Evolutionary conservation across 2,329 filamentous ascomycete species (phyloP), one percentile per base, ranked within the genome.

Genomic region (Alternaria incomplexa): DNA sequence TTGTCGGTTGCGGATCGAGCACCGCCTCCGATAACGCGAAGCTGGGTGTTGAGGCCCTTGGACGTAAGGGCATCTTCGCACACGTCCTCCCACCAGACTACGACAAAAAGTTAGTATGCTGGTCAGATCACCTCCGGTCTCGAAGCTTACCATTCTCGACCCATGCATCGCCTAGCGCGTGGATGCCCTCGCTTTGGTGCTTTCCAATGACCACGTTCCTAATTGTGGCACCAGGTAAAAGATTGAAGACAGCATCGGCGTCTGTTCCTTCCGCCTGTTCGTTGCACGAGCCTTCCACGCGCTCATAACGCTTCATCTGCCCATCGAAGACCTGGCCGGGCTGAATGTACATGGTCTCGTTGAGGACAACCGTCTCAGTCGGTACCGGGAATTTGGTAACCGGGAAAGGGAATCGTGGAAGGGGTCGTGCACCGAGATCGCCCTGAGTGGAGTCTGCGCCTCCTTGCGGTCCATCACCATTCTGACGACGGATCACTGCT

Each of bases 41-140:
- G 69, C 43, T 73, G 71, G 1, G 71, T 73, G 52, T 73, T 73
- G 43, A 73, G 63, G 25, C 71, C 71, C 50, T 73, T 73, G 25
- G 63, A 67, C 6, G 71, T 73, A 15, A 73, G 53, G 4, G 71
- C 71, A 47, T 73, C 71, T 51, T 73, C 71, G 36, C 71, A 73
- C 20, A 73, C 71, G 9, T 73, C 71, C 59, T 73, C 71, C 71
- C 71, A 73, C 71, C 71, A 73, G 4, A 73, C 71, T 73, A 6
- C 56, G 11, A 13, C 6, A 32, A 23, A 3, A 13, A 32, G 44
- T 68, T 50, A 70, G 62, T 17, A 17, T 43, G 11, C 56, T 3
- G 12, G 1, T 32, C 3, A 4, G 3, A 15, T 17, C 17, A n/a
- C 3, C 5, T 8, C 3, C 4, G 1, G 5, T 10, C 3, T 25